Conservation (phyloP, 108 stramenopile species). For the Asterionellopsis glacialis region DNA sequence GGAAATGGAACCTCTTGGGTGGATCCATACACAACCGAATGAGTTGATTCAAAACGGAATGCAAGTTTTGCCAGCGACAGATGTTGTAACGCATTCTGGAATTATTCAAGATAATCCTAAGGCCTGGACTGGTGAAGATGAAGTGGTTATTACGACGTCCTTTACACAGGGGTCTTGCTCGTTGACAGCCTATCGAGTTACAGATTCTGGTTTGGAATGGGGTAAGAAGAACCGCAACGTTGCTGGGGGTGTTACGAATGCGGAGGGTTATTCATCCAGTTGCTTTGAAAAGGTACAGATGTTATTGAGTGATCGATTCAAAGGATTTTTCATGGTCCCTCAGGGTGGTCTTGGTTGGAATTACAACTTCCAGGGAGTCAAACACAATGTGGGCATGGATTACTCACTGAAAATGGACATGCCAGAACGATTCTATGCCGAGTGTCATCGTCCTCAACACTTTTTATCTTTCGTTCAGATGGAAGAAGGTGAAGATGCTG, state of each 20-base stretch:
- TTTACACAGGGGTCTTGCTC: slow-evolving; percentile 99
- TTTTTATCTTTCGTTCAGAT: slow-evolving; percentile 97
- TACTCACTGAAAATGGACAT: slow-evolving; percentile 88
- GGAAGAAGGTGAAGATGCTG: slow-evolving; percentile 83
- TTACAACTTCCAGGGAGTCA: slow-evolving; percentile 99
- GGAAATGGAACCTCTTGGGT: slow-evolving; percentile 96
- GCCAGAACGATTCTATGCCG: slow-evolving; percentile 92
- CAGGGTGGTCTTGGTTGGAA: slow-evolving; percentile 94
- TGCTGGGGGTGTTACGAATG: slow-evolving; percentile 84
- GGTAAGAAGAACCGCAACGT: slow-evolving; percentile 91
- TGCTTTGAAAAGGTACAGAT: slow-evolving; percentile 99
- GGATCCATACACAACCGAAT: slow-evolving; percentile 99
- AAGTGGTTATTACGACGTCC: slow-evolving; percentile 93
- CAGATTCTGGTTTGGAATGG: slow-evolving; percentile 92
- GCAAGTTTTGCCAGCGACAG: slow-evolving; percentile 87
- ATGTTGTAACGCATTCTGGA: slow-evolving; percentile 87
- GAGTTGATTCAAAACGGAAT: slow-evolving; percentile 92
- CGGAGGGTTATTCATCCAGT: slow-evolving; percentile 87
- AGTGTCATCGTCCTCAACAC: slow-evolving; percentile 95
- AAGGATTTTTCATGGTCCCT: slow-evolving; percentile 98
- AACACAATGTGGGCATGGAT: slow-evolving; percentile 89
- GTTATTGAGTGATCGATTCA: slow-evolving; percentile 95
- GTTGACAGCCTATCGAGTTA: slow-evolving; percentile 95
- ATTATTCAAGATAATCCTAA: slow-evolving; percentile 84
- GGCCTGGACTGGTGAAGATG: slow-evolving; percentile 88